Base-by-base conservation (phyloP, 1,284 basidiomycete genomes). In the Volvariella volvacea region DNA sequence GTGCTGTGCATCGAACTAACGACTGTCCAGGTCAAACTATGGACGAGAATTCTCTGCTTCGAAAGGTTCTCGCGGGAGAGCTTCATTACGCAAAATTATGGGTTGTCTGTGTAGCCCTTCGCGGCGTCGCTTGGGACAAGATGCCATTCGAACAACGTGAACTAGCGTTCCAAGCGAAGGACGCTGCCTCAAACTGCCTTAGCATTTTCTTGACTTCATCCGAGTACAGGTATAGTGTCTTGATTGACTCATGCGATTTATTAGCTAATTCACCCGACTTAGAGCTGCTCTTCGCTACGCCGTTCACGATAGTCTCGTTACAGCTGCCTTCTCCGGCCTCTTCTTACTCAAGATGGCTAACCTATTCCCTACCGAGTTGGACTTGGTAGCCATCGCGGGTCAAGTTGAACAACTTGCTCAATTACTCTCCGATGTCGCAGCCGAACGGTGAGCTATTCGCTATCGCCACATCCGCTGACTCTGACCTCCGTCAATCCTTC, bases 81-180 rank as follows among this genome's bases (percentile, higher is more conserved):
- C 70, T 94, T 47, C 83, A 92, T 55, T 92, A 93, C 58, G 88
- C 92, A 21, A 92, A 95, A 61, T 70, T 96, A 3, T 96, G 92
- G 91, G 79, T 94, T 25, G 86, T 92, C 22, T 95, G 92, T 57
- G 87, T 94, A 3, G 92, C 91, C 7, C 70, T 96, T 30, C 80
- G 92, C 45, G 92, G 92, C 4, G 88, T 86, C 32, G 82, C 88
- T 8, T 95, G 92, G 88, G 91, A 95, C 56, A 93, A 92, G 64
- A 92, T 95, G 84, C 80, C 88, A 1, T 89, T 88, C 48, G 92
- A 94, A 58, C 92, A 95, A 60, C 80, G 89, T 25, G 92, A 95
- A 60, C 76, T 96, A 36, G 92, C 92, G 4, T 92, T 95, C 70
- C 87, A 92, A 56, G 92, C 92, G 6, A 94, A 93, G 63, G 88